phyloP scores from a whole-genome alignment of 2,329 filamentous ascomycete species.

The Neofusicoccum sp. region DNA sequence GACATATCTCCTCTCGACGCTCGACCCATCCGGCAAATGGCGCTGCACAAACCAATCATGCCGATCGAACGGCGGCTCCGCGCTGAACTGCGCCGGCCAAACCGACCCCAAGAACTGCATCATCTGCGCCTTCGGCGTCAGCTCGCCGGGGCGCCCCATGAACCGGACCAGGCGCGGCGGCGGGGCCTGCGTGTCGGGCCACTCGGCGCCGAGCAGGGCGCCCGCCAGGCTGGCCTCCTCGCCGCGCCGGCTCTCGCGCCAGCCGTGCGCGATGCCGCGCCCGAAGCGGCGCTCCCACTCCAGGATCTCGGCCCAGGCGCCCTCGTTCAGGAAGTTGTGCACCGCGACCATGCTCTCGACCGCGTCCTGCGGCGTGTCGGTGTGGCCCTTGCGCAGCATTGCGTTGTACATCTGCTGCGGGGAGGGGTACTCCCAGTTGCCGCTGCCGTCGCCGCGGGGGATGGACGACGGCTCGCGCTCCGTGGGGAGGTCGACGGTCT shows the following conservation, averaged over 20 bases:
- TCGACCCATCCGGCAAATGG: conserved; percentile 61
- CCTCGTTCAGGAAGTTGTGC: conserved; percentile 97
- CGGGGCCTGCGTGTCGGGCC: conserved; percentile 34
- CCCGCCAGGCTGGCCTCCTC: conserved; percentile 60
- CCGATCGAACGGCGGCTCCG: conserved; percentile 87
- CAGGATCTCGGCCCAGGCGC: conserved; percentile 92
- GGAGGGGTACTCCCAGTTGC: conserved; percentile 96
- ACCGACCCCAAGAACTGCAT: conserved; percentile 75
- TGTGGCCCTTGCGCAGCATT: conserved; percentile 91
- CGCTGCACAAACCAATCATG: conserved; percentile 96
- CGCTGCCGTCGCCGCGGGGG: conserved; percentile 71
- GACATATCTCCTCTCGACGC: conserved; percentile 82
- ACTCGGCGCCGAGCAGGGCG: conserved; percentile 33
- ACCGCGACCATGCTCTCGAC: conserved; percentile 97
- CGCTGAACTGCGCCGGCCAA: conserved; percentile 75
- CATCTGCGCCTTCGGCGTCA: conserved; percentile 88
- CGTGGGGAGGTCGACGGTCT: conserved; percentile 72
- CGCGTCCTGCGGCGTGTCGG: conserved; percentile 86
- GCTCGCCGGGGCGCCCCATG: conserved; percentile 81
- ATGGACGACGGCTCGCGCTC: conserved; percentile 84
- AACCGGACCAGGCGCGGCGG: conserved; percentile 80
- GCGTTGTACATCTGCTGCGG: conserved; percentile 99
- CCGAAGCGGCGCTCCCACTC: conserved; percentile 89
- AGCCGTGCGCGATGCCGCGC: conserved; percentile 68
- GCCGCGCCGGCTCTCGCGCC: conserved; percentile 70